phyloP scores from a whole-genome alignment of 2,329 filamentous ascomycete genomes.

The Phoma sp. region DNA sequence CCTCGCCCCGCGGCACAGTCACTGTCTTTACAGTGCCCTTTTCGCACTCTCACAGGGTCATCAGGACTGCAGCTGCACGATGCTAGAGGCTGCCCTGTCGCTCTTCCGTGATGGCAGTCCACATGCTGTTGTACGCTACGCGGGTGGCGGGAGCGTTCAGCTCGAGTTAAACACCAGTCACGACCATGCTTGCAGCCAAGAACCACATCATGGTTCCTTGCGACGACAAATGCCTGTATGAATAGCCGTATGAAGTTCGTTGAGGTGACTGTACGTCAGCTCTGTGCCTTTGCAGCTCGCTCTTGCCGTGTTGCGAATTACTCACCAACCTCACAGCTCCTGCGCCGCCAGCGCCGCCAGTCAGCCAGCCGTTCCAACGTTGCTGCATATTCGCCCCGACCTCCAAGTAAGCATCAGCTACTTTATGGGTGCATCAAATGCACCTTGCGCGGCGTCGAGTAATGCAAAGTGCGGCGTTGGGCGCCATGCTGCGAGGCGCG shows the following conservation, averaged over 20 bases:
- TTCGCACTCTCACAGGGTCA: conserved; percentile 31
- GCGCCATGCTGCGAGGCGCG: conserved; percentile 3
- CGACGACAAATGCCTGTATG: conserved; percentile 32
- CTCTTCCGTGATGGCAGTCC: conserved; percentile 33
- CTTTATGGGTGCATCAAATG: conserved; percentile 9
- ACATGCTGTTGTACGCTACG: conserved; percentile 19
- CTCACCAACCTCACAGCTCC: conserved; percentile 7
- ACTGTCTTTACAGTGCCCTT: conserved; percentile 4
- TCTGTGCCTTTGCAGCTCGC: conserved; percentile 2
- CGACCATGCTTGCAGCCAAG: conserved; percentile 33
- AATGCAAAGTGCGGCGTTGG: conserved; percentile 6
- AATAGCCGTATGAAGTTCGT: background rate
- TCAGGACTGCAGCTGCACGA: conserved; percentile 21
- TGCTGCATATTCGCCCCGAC: conserved; percentile 18
- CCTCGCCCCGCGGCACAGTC: conserved; percentile 9
- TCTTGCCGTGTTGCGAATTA: conserved; percentile 2
- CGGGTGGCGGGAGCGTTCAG: conserved; percentile 29
- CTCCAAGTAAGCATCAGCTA: conserved; percentile 30
- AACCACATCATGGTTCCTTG: conserved; percentile 21
- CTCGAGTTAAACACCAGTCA: conserved; percentile 35
- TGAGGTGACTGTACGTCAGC: background rate
- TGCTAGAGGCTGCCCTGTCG: conserved; percentile 28
- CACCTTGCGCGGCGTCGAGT: conserved; percentile 4
- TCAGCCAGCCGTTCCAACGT: conserved; percentile 24
- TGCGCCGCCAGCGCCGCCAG: conserved; percentile 19